A percentile compares a stretch with the other conserved stretches of the same genome.
Evolutionary conservation across 306 rosid species (phyloP).

Genomic region (Cyclanthera cordifolia): DNA sequence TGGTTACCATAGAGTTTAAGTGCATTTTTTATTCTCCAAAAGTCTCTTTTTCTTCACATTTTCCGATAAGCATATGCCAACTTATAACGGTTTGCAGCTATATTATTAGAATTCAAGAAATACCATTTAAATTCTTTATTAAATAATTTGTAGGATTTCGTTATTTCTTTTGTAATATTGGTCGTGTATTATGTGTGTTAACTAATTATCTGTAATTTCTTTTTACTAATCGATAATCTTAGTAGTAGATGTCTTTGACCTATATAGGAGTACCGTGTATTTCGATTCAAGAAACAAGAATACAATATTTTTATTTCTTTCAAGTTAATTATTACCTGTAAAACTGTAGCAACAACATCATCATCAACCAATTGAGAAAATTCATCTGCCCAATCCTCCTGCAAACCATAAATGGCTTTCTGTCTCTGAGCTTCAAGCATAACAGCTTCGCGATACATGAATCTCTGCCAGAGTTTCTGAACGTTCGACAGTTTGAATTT

Average conservation of each 20-base stretch:
- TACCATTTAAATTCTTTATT: neutral
- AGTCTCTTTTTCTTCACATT: neutral
- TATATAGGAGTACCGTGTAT: too few relatives aligned
- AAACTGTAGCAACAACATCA: slow-evolving; percentile 51
- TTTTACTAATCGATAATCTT: too few relatives aligned
- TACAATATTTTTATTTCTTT: too few relatives aligned
- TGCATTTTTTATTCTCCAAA: neutral
- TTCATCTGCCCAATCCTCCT: slow-evolving; percentile 61
- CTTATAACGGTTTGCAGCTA: neutral
- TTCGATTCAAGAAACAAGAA: too few relatives aligned
- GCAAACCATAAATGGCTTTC: slow-evolving; percentile 30
- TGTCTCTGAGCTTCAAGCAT: slow-evolving; percentile 92
- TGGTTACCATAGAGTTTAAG: neutral
- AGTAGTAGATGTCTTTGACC: too few relatives aligned
- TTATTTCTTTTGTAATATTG: too few relatives aligned
- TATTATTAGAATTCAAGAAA: neutral
- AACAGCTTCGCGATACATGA: slow-evolving; percentile 62
- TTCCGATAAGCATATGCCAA: neutral
- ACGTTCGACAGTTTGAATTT: slow-evolving; percentile 59
- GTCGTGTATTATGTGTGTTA: too few relatives aligned
- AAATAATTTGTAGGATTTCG: neutral
- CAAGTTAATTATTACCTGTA: slow-evolving; percentile 42
- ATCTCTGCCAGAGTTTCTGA: slow-evolving; percentile 74
- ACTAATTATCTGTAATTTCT: too few relatives aligned
- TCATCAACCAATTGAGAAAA: slow-evolving; percentile 45